Base-by-base conservation (phyloP, 805 yeast species). In the Yarrowia bubula region DNA sequence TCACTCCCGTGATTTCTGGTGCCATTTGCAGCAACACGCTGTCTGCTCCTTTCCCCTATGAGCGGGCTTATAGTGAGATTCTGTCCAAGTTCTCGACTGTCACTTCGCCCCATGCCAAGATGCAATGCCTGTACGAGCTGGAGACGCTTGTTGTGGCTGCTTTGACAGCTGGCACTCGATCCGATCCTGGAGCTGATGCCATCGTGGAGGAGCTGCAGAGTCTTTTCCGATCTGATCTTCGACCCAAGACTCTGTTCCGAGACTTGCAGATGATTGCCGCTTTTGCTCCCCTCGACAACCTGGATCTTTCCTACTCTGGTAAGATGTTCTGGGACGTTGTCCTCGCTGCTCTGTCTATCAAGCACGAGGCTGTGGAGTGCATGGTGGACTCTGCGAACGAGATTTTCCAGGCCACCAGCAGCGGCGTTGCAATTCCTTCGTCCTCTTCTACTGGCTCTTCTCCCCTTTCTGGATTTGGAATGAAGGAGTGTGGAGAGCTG, bases 301-400 rank as follows among this genome's bases (percentile, higher is more conserved):
- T 75, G 35, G 76, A 74, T 33, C 35, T 70, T 65, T 71, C 71
- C 3, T 74, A 71, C 47, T 66, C 66, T 8, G 75, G 75, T 38
- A 71, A 71, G 57, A 75, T 75, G n/a, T 76, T 76, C 53, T 73
- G 76, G 72, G 78, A 76, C 51, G 77, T 75, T 15, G 70, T 73
- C 38, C 70, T 73, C 39, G 77, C 77, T 2, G 77, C 77, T 5
- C 61, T 69, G 17, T 71, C 74, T 6, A 48, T 71, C 61, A 71
- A 71, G 65, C 71, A 70, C 39, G 74, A 71, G 53, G 64, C 67
- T 3, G 55, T 71, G 32, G 65, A 66, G 10, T 18, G 68, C 28
- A 55, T 71, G 14, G 70, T 67, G 6, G 69, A 68, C 28, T 22
- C 67, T 3, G 71, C 73, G 3, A 55, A 66, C 15, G 73, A 71